Evolutionary conservation across 176 grass and related monocot genomes (phyloP).

Genomic region (Microstegium vimineum): DNA sequence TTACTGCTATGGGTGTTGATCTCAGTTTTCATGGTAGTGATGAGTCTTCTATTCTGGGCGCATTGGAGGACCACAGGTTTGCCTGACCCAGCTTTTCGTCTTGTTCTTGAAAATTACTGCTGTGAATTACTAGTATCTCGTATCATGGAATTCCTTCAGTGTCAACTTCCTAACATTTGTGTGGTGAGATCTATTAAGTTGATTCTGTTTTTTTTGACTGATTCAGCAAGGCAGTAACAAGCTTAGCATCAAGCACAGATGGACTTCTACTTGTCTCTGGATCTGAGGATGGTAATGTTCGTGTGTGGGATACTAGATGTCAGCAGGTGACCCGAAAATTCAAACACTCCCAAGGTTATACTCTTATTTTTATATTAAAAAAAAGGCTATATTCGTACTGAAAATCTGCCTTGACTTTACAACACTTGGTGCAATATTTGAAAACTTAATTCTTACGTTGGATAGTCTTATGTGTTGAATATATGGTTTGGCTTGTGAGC

Average conservation of each 20-base stretch:
- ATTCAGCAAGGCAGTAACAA: conserved; percentile 61
- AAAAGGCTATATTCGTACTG: background rate
- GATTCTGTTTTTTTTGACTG: conserved; percentile 21
- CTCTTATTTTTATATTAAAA: background rate
- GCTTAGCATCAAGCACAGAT: conserved; percentile 50
- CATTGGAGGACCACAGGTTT: too few species aligned
- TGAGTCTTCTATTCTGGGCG: too few species aligned
- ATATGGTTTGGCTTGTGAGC: background rate
- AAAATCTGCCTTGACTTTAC: background rate
- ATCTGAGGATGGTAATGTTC: conserved; percentile 59
- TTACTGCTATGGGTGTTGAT: conserved; percentile 70
- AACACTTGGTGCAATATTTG: background rate
- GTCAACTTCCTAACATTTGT: conserved; percentile 4
- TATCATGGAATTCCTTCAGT: too few species aligned
- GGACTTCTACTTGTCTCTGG: conserved; percentile 61
- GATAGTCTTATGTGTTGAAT: background rate
- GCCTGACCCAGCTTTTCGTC: too few species aligned
- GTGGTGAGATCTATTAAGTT: background rate
- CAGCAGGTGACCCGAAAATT: conserved; percentile 55
- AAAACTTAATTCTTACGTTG: background rate
- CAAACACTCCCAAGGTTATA: conserved; percentile 73
- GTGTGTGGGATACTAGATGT: conserved; percentile 60
- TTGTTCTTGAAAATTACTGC: too few species aligned
- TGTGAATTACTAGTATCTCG: too few species aligned
- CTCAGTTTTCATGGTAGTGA: conserved; percentile 32